A percentile compares a stretch with the other conserved stretches of the same genome.
Evolutionary conservation across 169 alveolate species (phyloP).

Genomic region (Plasmodium knowlesi): DNA sequence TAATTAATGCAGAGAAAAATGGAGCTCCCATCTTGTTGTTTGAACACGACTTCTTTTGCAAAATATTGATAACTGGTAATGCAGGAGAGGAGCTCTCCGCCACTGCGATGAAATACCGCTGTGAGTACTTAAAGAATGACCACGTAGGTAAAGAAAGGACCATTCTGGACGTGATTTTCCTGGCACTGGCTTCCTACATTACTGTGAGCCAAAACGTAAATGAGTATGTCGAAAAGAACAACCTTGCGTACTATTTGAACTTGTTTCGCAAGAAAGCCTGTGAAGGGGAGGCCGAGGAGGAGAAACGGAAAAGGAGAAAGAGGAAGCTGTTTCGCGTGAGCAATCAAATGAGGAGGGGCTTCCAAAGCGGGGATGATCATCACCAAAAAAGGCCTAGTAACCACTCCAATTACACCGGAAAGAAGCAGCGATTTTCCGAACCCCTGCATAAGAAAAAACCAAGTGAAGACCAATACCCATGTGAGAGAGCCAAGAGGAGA

Average conservation of each 20-base stretch:
- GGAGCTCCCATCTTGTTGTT: slow-evolving; percentile 39
- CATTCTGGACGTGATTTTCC: slow-evolving; percentile 49
- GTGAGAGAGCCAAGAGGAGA: background rate
- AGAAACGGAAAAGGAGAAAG: background rate
- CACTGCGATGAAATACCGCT: slow-evolving; percentile 2
- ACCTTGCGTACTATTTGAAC: slow-evolving; percentile 17
- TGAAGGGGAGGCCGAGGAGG: background rate
- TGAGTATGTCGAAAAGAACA: slow-evolving; percentile 31
- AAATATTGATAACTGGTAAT: background rate
- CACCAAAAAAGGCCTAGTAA: background rate
- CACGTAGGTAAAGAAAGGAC: slow-evolving; percentile 60
- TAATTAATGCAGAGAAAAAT: slow-evolving; percentile 31
- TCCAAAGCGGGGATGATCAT: background rate
- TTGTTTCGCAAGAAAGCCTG: slow-evolving; percentile 14
- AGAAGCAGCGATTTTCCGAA: slow-evolving; percentile 37
- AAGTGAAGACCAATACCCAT: background rate
- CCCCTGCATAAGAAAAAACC: background rate
- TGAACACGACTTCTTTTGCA: slow-evolving; percentile 54
- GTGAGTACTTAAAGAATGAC: slow-evolving; percentile 41
- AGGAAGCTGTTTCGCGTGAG: background rate
- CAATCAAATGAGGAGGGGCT: background rate
- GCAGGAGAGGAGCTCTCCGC: background rate
- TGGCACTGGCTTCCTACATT: slow-evolving; percentile 54
- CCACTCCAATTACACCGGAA: background rate
- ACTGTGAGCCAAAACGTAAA: slow-evolving; percentile 47